Conservation (phyloP, 768 basidiomycete genomes). For the Lactarius pseudohatsudake region DNA sequence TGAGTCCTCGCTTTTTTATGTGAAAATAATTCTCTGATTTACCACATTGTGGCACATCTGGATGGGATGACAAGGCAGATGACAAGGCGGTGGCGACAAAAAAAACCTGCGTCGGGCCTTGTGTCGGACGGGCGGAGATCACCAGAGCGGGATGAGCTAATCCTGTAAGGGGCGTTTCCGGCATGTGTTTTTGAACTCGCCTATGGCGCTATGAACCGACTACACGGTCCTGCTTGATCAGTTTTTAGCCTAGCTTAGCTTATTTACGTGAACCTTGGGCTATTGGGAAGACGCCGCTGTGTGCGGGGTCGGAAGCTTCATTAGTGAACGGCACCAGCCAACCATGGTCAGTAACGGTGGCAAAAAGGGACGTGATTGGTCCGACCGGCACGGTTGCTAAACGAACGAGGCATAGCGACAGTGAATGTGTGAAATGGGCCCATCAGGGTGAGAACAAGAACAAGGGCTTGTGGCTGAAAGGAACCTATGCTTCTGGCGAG, state of each 20-base stretch:
- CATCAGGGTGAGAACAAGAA: constrained; percentile 22
- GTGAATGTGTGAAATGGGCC: constrained; percentile 5
- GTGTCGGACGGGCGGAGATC: constrained; percentile 4
- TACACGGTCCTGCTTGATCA: constrained; percentile 15
- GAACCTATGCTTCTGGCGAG: constrained; percentile 10
- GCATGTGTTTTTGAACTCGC: neutral
- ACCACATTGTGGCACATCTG: neutral
- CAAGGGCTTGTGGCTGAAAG: constrained; percentile 19
- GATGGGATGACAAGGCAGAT: neutral
- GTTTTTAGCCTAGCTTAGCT: constrained; percentile 21
- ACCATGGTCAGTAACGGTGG: neutral
- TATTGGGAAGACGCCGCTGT: constrained; percentile 17
- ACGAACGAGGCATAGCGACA: neutral
- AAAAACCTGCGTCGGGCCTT: neutral
- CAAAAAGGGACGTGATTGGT: constrained; percentile 9
- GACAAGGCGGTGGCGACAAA: constrained; percentile 1
- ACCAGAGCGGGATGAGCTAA: neutral
- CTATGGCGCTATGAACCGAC: constrained; percentile 7
- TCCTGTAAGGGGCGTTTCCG: neutral
- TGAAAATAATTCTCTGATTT: neutral
- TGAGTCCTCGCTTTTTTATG: neutral
- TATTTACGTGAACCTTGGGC: constrained; percentile 4
- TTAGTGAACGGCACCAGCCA: constrained; percentile 1
- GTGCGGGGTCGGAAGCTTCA: constrained; percentile 11
- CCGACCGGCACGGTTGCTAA: neutral